phyloP scores from a whole-genome alignment of 2,329 filamentous ascomycete species.

The Pestalotiopsis fici region DNA sequence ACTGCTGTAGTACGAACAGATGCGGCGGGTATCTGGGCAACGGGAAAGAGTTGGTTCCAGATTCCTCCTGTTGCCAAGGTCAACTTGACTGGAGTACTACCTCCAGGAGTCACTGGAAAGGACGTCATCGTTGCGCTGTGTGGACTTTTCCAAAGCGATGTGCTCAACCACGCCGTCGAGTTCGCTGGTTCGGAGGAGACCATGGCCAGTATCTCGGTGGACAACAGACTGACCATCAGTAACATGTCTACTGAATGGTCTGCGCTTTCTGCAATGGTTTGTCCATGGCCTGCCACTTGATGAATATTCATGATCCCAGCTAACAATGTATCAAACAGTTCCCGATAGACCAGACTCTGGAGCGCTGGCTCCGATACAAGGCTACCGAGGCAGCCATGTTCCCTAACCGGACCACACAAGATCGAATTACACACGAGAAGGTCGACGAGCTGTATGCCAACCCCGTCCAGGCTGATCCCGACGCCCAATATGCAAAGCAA shows the following conservation, averaged over 20 bases:
- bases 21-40: conserved; percentile 84
- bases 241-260: conserved; percentile 89
- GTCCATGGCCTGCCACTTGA: conserved; percentile 19
- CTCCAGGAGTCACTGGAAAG: conserved; percentile 83
- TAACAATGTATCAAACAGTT: conserved; percentile 44
- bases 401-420: conserved; percentile 46
- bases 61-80: conserved; percentile 82
- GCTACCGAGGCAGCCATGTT: conserved; percentile 71
- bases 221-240: conserved; percentile 71
- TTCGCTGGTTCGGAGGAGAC: conserved; percentile 82
- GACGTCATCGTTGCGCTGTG: conserved; percentile 92
- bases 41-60: conserved; percentile 84
- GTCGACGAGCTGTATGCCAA: conserved; percentile 74
- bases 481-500: conserved; percentile 79
- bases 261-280: conserved; percentile 45
- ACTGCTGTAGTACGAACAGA: conserved; percentile 86
- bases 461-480: conserved; percentile 69
- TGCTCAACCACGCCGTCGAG: conserved; percentile 88
- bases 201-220: conserved; percentile 41
- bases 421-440: conserved; percentile 70
- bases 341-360: conserved; percentile 74
- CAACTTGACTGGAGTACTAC: conserved; percentile 74
- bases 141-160: conserved; percentile 84
- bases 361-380: conserved; percentile 75
- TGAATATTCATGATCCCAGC: conserved; percentile 12